Base-by-base conservation (phyloP, 2,329 filamentous ascomycete species). In the Madurella fahalii region DNA sequence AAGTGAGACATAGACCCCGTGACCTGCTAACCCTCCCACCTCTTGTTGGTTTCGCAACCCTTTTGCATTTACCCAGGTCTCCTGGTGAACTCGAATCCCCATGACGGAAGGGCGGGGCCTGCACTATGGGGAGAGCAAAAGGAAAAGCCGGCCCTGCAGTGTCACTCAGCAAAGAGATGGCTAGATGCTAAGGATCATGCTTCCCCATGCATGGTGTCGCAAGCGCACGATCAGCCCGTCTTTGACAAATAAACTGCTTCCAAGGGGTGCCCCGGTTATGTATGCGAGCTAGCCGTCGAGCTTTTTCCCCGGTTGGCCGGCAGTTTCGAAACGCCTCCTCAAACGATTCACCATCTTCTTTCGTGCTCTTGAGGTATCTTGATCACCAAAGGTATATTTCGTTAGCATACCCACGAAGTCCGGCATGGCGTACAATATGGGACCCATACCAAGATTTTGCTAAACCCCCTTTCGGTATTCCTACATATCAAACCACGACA, bases 131-230 rank as follows among this genome's bases (percentile, higher is more conserved):
- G 34, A 37, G 11, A 15, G 13, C 13, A 15, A 46, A 25, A 41
- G 32, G 17, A 46, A 11, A 40, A 42, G 37, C 32, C 45, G 34
- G 2, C 39, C 34, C 50, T 57, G 50, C 40, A 34, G 54, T 53
- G 47, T 42, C 32, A 57, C 42, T 53, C 34, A 39, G 7, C 25
- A 50, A 50, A 17, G 25, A 51, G 43, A 47, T 16, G 18, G 34
- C 40, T 34, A 17, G 40, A 25, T 16, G 9, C 15, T 20, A 32
- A 40, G 16, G 15, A 42, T 48, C 37, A 18, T 31, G 13, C 9
- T 31, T 31, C 31, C 32, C 44, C n/a, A 16, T 30, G 43, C 50
- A 17, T 13, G 18, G 32, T 47, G 43, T 15, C 34, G 34, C 34
- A 37, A 37, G 34, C 34, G 34, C 9, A 37, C 9, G 34, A 37